Base-by-base conservation (phyloP, 805 yeast species). In the Lipomyces lipofer region DNA sequence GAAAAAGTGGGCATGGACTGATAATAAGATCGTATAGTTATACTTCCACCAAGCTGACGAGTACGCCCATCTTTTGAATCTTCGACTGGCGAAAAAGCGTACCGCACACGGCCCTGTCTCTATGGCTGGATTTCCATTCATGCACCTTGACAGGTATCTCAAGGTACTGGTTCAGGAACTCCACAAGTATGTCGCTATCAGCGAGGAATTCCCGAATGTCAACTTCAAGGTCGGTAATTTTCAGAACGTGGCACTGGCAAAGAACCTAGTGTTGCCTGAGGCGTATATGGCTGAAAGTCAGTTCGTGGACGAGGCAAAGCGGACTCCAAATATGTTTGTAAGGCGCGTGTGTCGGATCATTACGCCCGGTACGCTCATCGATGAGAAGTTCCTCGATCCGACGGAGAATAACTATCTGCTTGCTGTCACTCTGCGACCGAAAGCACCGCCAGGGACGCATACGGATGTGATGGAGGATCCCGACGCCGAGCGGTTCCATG, bases 291-390 rank as follows among this genome's bases (percentile, higher is more conserved):
- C 66, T 13, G 69, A 65, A 35, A 59, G 58, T 17, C 4, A 8
- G 19, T 13, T 5, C 1, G 39, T 32, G 10, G 29, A 35, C 12
- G 49, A 35, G 10, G 22, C 33, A 7, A 44, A 44, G 33, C 36
- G 43, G 4, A 28, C 46, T 12, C 32, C 42, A 6, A 63, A 64
- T 44, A 47, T 65, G 52, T 78, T 85, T 19, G 80, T 78, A 39
- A 74, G 99, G 43, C 84, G 87, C 30, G 82, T 94, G 0, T 78
- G 88, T 5, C 74, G 97, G 39, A 81, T 92, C 6, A 81, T 94
- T 1, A 85, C 97, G 0, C 97, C 97, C 0, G 99, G 99, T 0
- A 92, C 98, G 0, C 77, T 92, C 30, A 79, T 92, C 9, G 96
- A 88, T 64, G 97, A 92, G 63, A 82, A 86, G 0, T 84, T 92